These are phyloP conservation scores for Penicillium canariense DNA, from an alignment of 495 filamentous ascomycete genomes.

Conservation along the genomic window DNA sequence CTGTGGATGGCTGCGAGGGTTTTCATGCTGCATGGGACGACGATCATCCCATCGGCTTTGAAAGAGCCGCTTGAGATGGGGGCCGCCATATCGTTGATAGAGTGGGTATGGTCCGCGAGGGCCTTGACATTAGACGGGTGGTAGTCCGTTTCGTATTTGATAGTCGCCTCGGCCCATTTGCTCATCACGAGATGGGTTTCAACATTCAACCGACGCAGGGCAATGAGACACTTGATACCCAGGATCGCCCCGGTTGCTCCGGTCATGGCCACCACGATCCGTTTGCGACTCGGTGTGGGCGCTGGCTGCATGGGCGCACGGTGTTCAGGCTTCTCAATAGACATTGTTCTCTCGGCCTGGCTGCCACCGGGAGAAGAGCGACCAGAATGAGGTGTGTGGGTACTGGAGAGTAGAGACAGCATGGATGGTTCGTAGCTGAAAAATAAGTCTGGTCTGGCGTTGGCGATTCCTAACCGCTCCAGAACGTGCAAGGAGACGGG, in stretches of 20 bases:
- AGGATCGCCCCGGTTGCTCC: constrained; percentile 41
- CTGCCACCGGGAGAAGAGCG: constrained; percentile 13
- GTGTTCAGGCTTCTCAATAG: background rate
- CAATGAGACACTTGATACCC: constrained; percentile 36
- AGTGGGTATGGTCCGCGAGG: constrained; percentile 38
- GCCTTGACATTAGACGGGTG: constrained; percentile 31
- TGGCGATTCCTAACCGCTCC: background rate
- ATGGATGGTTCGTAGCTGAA: constrained; percentile 2
- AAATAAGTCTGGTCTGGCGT: background rate
- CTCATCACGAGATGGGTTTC: constrained; percentile 43
- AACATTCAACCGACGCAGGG: constrained; percentile 35
- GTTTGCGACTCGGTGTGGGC: background rate
- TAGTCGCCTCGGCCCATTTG: constrained; percentile 44
- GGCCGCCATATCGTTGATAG: constrained; percentile 37
- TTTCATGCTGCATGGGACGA: constrained; percentile 44
- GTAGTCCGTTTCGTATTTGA: constrained; percentile 44
- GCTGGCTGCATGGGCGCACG: background rate
- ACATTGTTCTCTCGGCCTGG: constrained; percentile 4
- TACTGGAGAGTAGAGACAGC: constrained; percentile 19
- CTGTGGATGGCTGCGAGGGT: constrained; percentile 32
- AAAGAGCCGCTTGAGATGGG: constrained; percentile 38
- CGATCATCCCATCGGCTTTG: constrained; percentile 37
- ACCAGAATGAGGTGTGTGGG: constrained; percentile 20
- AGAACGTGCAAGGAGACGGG: background rate
- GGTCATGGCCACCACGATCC: constrained; percentile 42